A percentile compares a stretch with the other conserved stretches of the same genome.
Evolutionary conservation across 495 filamentous ascomycete genomes (phyloP).

Genomic region (Arthonia radiata): DNA sequence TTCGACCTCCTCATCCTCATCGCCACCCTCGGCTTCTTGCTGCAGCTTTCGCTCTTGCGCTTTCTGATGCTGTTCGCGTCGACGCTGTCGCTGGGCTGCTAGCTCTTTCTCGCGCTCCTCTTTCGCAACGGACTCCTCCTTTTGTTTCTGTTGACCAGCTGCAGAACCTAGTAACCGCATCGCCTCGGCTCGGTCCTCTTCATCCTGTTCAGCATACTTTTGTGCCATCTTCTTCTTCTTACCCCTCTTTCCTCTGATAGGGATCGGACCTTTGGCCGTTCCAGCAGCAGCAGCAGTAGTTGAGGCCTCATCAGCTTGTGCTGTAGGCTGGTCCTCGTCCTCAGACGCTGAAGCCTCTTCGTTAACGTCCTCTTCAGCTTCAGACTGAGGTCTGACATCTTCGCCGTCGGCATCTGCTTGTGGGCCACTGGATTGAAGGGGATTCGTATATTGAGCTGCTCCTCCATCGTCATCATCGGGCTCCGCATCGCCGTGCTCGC

Average conservation of each 20-base stretch:
- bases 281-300: constrained; percentile 10
- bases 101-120: constrained; percentile 32
- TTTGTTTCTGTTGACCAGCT: constrained; percentile 27
- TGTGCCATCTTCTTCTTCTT: constrained; percentile 71
- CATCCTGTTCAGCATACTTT: constrained; percentile 90
- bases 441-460: too few relatives aligned
- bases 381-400: too few relatives aligned
- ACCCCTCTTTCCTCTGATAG: constrained; percentile 44
- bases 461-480: constrained; percentile 9
- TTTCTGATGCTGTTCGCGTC: constrained; percentile 53
- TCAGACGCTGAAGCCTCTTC: constrained; percentile 5
- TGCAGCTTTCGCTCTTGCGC: constrained; percentile 31
- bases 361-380: too few relatives aligned
- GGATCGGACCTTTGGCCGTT: constrained; percentile 6
- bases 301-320: constrained; percentile 11
- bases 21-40: constrained; percentile 15
- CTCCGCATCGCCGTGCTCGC: constrained; percentile 16
- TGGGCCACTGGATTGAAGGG: too few relatives aligned
- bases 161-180: constrained; percentile 58
- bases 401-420: too few relatives aligned
- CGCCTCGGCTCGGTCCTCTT: constrained; percentile 66
- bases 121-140: constrained; percentile 21
- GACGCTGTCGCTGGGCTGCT: constrained; percentile 39
- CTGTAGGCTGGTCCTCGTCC: constrained; percentile 15
- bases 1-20: constrained; percentile 17